Evolutionary conservation across 768 basidiomycete species (phyloP), one percentile per base, ranked within the genome.

Genomic region (Pisolithus albus): DNA sequence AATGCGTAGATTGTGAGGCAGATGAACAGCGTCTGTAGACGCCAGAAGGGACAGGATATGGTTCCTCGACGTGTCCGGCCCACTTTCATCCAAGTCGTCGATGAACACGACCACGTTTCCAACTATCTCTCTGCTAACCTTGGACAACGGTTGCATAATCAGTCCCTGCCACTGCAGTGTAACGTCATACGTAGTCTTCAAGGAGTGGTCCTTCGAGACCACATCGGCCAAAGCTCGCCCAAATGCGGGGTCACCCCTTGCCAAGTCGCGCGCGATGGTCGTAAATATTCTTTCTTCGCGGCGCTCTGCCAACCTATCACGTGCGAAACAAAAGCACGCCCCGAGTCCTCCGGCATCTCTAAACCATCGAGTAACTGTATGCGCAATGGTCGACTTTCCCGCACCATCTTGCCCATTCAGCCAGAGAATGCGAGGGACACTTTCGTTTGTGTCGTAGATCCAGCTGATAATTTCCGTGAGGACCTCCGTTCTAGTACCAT

Each of bases 71-170:
- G 23, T 24, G 19, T 43, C 42, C 5, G 19, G 44, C 7, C 51
- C 53, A 37, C 56, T 56, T 42, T 56, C 59, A 26, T 60, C 57
- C 26, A 64, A 34, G 5, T 50, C 65, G 40, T 67, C 65, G 23
- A 66, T 60, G 21, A 67, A 50, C 8, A 64, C 52, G 9, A 64
- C 41, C 15, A 66, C 56, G 19, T 60, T 64, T 5, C 57, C 57
- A 28, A 56, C 40, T n/a, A 53, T 48, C 4, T 41, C 47, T 28
- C 1, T n/a, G 5, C 28, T 30, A 19, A 55, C 10, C 11, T 50
- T 46, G 9, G 23, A 43, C 8, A 43, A 21, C 13, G 19, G 19
- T 21, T 24, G 7, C 13, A 43, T 8, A 43, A 43, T 15, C 5
- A 43, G 42, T 43, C 23, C 8, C 42, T 43, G 19, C 42, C 42